Percentiles rank a stretch among this genome's conserved stretches.
These are phyloP conservation scores for Pilatotrama ljubarskyi DNA, from an alignment of 768 basidiomycete species.

Conservation along the genomic window DNA sequence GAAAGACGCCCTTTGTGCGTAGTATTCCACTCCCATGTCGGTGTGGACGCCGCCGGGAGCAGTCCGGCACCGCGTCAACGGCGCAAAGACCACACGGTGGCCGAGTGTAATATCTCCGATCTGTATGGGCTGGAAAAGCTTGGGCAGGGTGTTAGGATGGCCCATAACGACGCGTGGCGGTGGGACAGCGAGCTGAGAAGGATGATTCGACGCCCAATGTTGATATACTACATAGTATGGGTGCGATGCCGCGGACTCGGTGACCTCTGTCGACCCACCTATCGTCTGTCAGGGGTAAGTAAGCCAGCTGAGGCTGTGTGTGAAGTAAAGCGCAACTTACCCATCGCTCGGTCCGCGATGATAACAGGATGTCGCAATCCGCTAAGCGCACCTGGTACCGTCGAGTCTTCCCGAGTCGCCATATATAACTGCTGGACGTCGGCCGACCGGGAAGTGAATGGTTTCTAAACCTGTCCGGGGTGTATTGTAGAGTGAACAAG, in stretches of 20 bases:
- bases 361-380: too few relatives aligned
- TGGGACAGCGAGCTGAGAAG: not conserved
- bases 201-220: not conserved
- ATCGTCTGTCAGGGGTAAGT: too few relatives aligned
- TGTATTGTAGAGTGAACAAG: too few relatives aligned
- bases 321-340: too few relatives aligned
- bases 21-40: conserved; percentile 43
- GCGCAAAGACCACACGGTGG: conserved; percentile 54
- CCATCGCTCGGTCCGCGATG: too few relatives aligned
- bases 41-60: conserved; percentile 34
- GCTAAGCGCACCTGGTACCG: too few relatives aligned
- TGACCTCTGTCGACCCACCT: too few relatives aligned
- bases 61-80: conserved; percentile 47
- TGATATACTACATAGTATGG: not conserved
- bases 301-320: too few relatives aligned
- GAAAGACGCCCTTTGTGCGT: conserved; percentile 42
- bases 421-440: too few relatives aligned
- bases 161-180: not conserved
- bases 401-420: too few relatives aligned
- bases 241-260: not conserved
- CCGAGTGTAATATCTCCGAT: conserved; percentile 42
- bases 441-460: too few relatives aligned
- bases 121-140: conserved; percentile 45
- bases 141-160: not conserved
- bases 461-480: too few relatives aligned